Conservation (phyloP, 2,329 filamentous ascomycete species). For the Stenocarpella maydis region DNA sequence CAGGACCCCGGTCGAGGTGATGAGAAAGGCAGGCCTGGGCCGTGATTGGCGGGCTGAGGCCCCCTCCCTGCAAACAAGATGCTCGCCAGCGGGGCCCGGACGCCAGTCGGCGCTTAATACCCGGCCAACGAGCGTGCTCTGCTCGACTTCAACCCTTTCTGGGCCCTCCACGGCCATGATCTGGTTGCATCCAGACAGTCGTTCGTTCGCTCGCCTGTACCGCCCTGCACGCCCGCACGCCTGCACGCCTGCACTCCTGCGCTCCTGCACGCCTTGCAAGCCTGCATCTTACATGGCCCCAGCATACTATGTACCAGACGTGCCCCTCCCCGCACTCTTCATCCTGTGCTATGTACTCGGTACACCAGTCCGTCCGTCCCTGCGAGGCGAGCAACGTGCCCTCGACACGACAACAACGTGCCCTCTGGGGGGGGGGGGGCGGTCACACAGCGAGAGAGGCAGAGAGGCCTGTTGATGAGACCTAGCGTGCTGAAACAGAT, state of each 20-base stretch:
- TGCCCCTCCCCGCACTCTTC: conserved; percentile 19
- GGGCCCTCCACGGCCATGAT: conserved; percentile 13
- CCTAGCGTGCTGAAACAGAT: conserved; percentile 6
- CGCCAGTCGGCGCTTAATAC: conserved; percentile 27
- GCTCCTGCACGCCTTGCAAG: background rate
- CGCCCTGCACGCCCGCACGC: background rate
- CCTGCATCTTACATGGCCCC: conserved; percentile 6
- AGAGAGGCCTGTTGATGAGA: conserved; percentile 18
- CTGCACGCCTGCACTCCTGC: background rate
- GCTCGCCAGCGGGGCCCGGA: conserved; percentile 25
- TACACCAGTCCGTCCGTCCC: conserved; percentile 2
- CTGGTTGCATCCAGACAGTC: conserved; percentile 24
- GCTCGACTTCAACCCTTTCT: conserved; percentile 24
- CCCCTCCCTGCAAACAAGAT: conserved; percentile 26
- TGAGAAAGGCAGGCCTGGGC: conserved; percentile 17
- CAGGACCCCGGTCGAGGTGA: conserved; percentile 24
- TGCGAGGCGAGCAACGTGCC: conserved; percentile 6
- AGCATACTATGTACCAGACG: conserved; percentile 22
- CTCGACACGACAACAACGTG: background rate
- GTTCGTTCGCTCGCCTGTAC: conserved; percentile 2
- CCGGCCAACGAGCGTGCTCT: conserved; percentile 15
- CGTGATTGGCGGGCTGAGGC: conserved; percentile 12
- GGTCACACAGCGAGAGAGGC: no score
- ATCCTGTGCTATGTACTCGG: background rate
- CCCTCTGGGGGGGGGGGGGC: no score